A percentile compares a stretch with the other conserved stretches of the same genome.
These are phyloP conservation scores for Caryopteris hybrid DNA, from an alignment of 305 asterid species.

Conservation along the genomic window DNA sequence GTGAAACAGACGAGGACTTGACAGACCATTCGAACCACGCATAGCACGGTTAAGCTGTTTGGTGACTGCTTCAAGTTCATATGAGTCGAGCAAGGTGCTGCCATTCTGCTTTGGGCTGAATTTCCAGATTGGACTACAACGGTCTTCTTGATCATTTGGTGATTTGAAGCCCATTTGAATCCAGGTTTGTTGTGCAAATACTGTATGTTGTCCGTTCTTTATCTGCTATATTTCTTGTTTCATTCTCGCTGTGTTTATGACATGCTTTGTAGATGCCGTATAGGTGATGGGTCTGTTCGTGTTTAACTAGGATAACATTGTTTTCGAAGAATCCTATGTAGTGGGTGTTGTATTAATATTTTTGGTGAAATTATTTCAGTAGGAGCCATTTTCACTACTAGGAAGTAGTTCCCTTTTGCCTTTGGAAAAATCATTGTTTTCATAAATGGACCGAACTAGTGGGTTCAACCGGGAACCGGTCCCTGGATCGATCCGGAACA, in stretches of 20 bases:
- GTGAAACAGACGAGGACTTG: slow-evolving; percentile 37
- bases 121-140: slow-evolving; percentile 19
- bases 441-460: no score
- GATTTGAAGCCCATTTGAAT: slow-evolving; percentile 17
- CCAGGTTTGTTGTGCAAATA: background rate
- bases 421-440: no score
- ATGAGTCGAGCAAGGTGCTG: slow-evolving; percentile 61
- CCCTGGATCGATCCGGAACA: no score
- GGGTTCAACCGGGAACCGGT: no score
- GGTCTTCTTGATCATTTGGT: background rate
- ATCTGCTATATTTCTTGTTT: background rate
- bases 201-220: background rate
- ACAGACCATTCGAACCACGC: slow-evolving; percentile 30
- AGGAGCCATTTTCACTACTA: no score
- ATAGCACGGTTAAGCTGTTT: slow-evolving; percentile 59
- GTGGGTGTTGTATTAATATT: background rate
- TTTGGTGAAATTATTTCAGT: background rate
- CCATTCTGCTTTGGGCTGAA: slow-evolving; percentile 30
- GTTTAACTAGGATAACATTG: slow-evolving; percentile 10
- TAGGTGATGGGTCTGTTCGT: background rate
- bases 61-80: slow-evolving; percentile 49
- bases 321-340: background rate
- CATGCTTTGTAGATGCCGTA: slow-evolving; percentile 3
- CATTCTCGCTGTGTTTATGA: background rate
- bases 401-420: no score